Percentiles rank a stretch among this genome's conserved stretches.
Conservation (phyloP, 495 filamentous ascomycete species). For the Alectoria sarmentosa region DNA sequence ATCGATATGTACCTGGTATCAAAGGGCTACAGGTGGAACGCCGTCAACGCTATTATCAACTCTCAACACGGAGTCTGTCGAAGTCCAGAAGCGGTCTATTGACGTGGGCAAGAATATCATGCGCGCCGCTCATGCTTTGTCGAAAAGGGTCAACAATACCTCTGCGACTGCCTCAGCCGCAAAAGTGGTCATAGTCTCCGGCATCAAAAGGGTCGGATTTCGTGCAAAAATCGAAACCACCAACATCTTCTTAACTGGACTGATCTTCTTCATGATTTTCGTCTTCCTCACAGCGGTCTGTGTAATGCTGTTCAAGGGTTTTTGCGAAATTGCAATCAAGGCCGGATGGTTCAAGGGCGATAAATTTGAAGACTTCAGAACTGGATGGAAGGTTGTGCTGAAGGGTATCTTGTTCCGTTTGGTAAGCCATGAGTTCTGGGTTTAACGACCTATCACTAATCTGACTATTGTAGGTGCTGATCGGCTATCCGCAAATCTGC, state of each 20-base stretch:
- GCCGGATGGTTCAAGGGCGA: slow-evolving; percentile 75
- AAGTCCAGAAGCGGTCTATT: slow-evolving; percentile 68
- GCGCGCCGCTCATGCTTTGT: slow-evolving; percentile 42
- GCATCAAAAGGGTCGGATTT: slow-evolving; percentile 89
- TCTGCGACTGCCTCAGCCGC: slow-evolving; percentile 39
- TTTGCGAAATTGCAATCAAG: slow-evolving; percentile 66
- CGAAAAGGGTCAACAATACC: slow-evolving; percentile 43
- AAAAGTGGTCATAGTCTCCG: slow-evolving; percentile 63
- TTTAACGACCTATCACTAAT: slow-evolving; percentile 6
- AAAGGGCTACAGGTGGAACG: slow-evolving; percentile 83
- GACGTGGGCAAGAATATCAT: slow-evolving; percentile 32
- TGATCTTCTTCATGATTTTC: slow-evolving; percentile 86
- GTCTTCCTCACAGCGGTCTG: slow-evolving; percentile 62
- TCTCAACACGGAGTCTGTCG: slow-evolving; percentile 69
- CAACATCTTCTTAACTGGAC: slow-evolving; percentile 89
- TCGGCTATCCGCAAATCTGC: slow-evolving; percentile 89
- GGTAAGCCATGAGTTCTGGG: slow-evolving; percentile 32
- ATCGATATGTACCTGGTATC: slow-evolving; percentile 89
- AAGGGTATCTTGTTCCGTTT: slow-evolving; percentile 91
- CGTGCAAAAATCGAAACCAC: slow-evolving; percentile 76
- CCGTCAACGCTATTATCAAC: slow-evolving; percentile 73
- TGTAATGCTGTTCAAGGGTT: slow-evolving; percentile 71
- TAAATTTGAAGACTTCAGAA: slow-evolving; percentile 89
- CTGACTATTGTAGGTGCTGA: slow-evolving; percentile 50
- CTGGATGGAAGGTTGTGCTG: slow-evolving; percentile 78